Evolutionary conservation across 2,329 filamentous ascomycete genomes (phyloP), one percentile per base, ranked within the genome.

Genomic region (Pseudogymnoascus sp.): DNA sequence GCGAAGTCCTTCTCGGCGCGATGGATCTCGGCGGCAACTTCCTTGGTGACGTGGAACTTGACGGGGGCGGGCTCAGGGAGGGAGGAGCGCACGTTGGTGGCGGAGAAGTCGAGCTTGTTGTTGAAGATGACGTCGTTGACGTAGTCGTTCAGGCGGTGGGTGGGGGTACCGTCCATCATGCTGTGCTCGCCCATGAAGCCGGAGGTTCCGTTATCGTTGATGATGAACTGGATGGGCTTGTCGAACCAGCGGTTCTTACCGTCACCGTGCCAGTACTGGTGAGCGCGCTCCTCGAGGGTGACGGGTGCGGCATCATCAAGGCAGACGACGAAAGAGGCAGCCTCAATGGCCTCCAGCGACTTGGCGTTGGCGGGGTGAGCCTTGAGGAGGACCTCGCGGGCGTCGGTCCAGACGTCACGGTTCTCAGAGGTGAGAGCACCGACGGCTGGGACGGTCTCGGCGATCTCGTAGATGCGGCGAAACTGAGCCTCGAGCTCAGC

Each of bases 161-260:
- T 99, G 1, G 95, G 92, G 5, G 94, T 99, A 67, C 95, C 94
- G 74, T 99, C 94, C 95, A 99, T 99, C 94, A 99, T 97, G 71
- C 90, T 95, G 82, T 99, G 94, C 79, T 99, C 94, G 72, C 94
- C 94, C 83, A 92, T 93, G 82, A 99, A 99, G 65, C 94, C 94
- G 2, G 94, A 90, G 6, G 94, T 96, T 69, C 94, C 94, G 75
- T 99, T 99, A 74, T 99, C 92, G 76, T 96, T 97, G 79, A 99
- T 76, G 74, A 99, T 96, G 79, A 99, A 97, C 77, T 99, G 93
- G 61, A 96, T 80, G 5, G 94, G 94, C 82, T 99, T 99, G 82
- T 99, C 94, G 73, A 87, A 97, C 92, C 92, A 99, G 68, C 94
- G 86, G 81, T 99, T 99, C 69, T 85, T 81, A 63, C 94, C 94